Conservation (phyloP, 495 filamentous ascomycete species). For the Penicillium canescens region DNA sequence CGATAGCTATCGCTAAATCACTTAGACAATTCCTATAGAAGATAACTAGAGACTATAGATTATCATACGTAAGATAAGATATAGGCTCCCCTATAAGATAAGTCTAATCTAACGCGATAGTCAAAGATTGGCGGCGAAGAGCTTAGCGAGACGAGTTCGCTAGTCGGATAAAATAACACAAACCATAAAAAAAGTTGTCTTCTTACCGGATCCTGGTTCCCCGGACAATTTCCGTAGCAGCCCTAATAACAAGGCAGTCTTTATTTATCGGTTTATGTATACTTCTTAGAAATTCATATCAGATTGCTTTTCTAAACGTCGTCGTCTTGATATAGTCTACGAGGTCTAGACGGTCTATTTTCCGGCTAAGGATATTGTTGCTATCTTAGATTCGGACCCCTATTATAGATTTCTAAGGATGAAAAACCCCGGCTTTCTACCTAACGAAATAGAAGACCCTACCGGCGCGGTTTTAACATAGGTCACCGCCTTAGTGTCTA, state of each 20-base stretch:
- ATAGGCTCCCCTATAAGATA: neutral
- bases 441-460: neutral
- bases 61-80: constrained; percentile 6
- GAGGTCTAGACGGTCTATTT: constrained; percentile 10
- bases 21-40: constrained; percentile 5
- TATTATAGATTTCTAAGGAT: neutral
- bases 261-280: neutral
- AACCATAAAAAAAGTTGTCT: neutral
- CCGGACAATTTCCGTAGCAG: neutral
- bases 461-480: neutral
- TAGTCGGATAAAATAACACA: constrained; percentile 1
- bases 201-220: neutral
- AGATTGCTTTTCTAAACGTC: constrained; percentile 1
- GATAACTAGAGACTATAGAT: constrained; percentile 5
- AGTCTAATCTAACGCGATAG: constrained; percentile 1
- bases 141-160: constrained; percentile 1
- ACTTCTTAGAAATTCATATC: neutral
- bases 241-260: neutral
- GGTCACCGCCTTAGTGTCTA: constrained; percentile 1
- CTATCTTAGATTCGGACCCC: neutral
- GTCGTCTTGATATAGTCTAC: constrained; percentile 1
- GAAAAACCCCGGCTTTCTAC: constrained; percentile 2
- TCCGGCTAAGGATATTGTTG: constrained; percentile 1
- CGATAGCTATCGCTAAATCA: constrained; percentile 7
- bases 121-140: constrained; percentile 1